Base-by-base conservation (phyloP, 306 rosid genomes). In the Begonia fuchsioides region DNA sequence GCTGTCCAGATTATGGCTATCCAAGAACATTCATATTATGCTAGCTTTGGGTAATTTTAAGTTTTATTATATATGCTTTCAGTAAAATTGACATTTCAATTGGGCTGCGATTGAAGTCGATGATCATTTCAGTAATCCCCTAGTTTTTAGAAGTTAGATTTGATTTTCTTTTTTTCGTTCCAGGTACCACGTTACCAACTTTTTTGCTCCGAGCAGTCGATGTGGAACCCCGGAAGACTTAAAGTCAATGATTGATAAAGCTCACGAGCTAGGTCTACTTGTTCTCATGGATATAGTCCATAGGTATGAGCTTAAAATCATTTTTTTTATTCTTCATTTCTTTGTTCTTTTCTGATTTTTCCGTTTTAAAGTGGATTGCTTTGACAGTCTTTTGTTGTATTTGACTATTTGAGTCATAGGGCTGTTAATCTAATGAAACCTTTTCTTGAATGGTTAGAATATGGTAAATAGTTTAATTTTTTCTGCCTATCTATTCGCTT, bases 241-340 rank as follows among this genome's bases (percentile, higher is more conserved):
- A 8, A 92, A 85, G 77, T 92, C 98, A 26, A 71, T 92, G 26
- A 75, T 92, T 54, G 98, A 92, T 62, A 82, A 50, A 74, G 96
- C 98, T 63, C 98, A 92, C 56, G 96, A 85, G 72, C 81, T 92
- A 46, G 98, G 87, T 54, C 59, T 92, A 50, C 83, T 85, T 65
- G 98, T 92, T 68, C 86, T 92, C 75, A 92, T 92, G 98, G 98
- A 92, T 77, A 82, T 92, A 46, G 98, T 92, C 66, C 98, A 92
- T 63, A 92, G 98, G 98, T 92, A 72, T 15, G n/a, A n/a, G 44
- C 3, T n/a, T 26, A 54, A 43, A 32, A 35, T 17, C 20, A 12
- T 18, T 46, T 32, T n/a, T 10, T 26, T 32, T 14, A 32, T 12
- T 39, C 35, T 51, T 10, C 55, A 39, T 12, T 20, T 44, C 17